Evolutionary conservation across 2,329 filamentous ascomycete species (phyloP).

Genomic region (Fusarium haematococcum): DNA sequence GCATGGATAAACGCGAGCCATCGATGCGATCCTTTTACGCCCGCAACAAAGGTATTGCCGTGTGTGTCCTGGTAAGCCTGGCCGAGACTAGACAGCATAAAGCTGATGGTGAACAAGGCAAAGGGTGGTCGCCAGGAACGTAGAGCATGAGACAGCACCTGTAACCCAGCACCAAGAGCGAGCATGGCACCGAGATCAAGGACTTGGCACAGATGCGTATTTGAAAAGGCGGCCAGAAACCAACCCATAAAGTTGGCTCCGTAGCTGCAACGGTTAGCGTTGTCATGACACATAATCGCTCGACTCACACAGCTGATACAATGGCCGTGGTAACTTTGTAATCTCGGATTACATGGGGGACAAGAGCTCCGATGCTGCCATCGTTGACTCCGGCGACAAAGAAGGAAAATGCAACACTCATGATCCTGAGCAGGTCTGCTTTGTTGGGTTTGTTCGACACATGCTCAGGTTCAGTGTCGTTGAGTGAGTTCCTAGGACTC

Average conservation of each 20-base stretch:
- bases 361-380: conserved; percentile 71
- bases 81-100: conserved; percentile 68
- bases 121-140: conserved; percentile 69
- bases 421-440: conserved; percentile 56
- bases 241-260: conserved; percentile 70
- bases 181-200: conserved; percentile 69
- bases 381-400: conserved; percentile 75
- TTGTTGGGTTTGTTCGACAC: neutral
- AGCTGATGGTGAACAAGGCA: conserved; percentile 66
- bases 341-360: conserved; percentile 70
- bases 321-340: conserved; percentile 66
- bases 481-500: neutral
- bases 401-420: conserved; percentile 70
- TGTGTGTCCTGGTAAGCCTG: conserved; percentile 74
- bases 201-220: conserved; percentile 63
- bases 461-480: neutral
- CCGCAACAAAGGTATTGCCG: conserved; percentile 70
- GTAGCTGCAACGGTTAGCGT: conserved; percentile 52
- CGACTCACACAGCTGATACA: conserved; percentile 61
- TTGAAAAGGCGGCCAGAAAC: conserved; percentile 68
- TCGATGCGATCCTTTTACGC: conserved; percentile 63
- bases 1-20: conserved; percentile 75
- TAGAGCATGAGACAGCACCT: conserved; percentile 65
- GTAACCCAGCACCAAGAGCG: conserved; percentile 64
- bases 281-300: neutral